These are phyloP conservation scores for Candolleomyces efflorescens DNA, from an alignment of 768 basidiomycete species.

Conservation along the genomic window DNA sequence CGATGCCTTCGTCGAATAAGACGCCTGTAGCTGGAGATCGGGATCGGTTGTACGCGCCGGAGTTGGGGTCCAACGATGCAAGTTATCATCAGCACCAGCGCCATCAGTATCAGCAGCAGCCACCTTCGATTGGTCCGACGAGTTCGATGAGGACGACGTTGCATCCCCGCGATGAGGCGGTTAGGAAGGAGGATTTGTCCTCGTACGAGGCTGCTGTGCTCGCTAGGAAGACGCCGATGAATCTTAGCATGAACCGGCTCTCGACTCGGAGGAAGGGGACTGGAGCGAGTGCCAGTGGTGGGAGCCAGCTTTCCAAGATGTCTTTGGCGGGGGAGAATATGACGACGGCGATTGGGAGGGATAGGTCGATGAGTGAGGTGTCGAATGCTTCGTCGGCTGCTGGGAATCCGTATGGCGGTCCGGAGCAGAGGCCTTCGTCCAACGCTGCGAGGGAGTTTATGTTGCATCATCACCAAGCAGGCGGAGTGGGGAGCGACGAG, in stretches of 20 bases:
- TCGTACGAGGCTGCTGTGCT: constrained; percentile 75
- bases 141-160: constrained; percentile 35
- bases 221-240: constrained; percentile 59
- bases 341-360: neutral
- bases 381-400: neutral
- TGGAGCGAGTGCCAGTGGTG: constrained; percentile 13
- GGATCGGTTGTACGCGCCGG: constrained; percentile 6
- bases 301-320: neutral
- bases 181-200: constrained; percentile 52
- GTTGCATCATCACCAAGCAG: neutral
- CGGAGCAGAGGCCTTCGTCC: neutral
- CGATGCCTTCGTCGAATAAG: constrained; percentile 58
- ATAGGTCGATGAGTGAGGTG: neutral
- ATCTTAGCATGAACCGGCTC: constrained; percentile 47
- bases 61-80: neutral
- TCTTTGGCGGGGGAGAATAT: neutral
- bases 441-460: neutral
- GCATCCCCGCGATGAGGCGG: neutral
- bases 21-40: constrained; percentile 44
- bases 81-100: no score
- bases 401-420: no score
- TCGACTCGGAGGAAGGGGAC: constrained; percentile 25
- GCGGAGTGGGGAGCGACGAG: neutral
- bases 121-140: constrained; percentile 12
- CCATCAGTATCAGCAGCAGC: constrained; percentile 8